Percentiles rank a stretch among this genome's conserved stretches.
phyloP scores from a whole-genome alignment of 2,329 filamentous ascomycete genomes.

The Epichloe brachyelytri region DNA sequence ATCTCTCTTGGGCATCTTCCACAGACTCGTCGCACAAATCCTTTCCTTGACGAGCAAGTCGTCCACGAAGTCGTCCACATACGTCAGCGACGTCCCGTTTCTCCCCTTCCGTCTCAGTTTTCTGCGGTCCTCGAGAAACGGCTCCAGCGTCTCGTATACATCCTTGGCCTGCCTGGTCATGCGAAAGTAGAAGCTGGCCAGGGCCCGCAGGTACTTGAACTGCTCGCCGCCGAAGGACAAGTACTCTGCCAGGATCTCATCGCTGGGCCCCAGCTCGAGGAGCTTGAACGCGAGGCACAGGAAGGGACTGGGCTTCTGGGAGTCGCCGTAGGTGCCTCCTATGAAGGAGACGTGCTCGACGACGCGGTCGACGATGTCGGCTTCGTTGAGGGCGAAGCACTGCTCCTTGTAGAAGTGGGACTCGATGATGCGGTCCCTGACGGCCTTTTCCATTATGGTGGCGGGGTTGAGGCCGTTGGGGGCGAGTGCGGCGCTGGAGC shows the following conservation, averaged over 20 bases:
- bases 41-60: conserved; percentile 80
- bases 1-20: conserved; percentile 76
- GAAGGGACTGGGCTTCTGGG: conserved; percentile 83
- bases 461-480: conserved; percentile 85
- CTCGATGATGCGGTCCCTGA: conserved; percentile 89
- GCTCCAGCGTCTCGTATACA: conserved; percentile 70
- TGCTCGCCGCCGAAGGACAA: conserved; percentile 60
- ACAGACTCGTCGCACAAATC: conserved; percentile 81
- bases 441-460: conserved; percentile 90
- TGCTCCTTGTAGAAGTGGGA: conserved; percentile 98
- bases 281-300: conserved; percentile 92
- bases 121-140: conserved; percentile 65
- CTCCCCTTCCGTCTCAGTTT: conserved; percentile 71
- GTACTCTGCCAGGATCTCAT: conserved; percentile 70
- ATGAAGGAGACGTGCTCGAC: conserved; percentile 70
- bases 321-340: conserved; percentile 74
- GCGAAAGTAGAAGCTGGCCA: conserved; percentile 88
- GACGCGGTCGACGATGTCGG: conserved; percentile 75
- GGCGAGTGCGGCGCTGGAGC: conserved; percentile 61
- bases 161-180: conserved; percentile 73
- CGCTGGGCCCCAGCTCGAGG: conserved; percentile 70
- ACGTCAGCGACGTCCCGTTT: conserved; percentile 62
- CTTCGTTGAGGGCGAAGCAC: conserved; percentile 87
- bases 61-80: conserved; percentile 87
- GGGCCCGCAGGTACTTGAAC: conserved; percentile 77